A percentile compares a stretch with the other conserved stretches of the same genome.
Conservation (phyloP, 2,329 filamentous ascomycete species). For the Colletotrichum euphorbiae region DNA sequence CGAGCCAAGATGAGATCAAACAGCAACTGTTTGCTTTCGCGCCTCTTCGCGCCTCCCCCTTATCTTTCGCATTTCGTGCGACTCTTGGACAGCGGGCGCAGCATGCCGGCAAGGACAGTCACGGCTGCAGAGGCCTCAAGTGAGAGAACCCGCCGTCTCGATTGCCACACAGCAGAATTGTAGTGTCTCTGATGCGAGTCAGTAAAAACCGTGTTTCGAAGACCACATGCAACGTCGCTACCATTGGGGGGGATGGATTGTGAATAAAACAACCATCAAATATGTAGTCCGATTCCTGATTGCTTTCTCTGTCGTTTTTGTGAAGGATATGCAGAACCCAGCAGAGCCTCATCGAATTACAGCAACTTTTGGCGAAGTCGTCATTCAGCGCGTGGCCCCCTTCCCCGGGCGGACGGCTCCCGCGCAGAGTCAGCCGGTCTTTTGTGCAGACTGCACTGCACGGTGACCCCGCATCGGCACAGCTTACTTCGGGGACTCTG, state of each 20-base stretch:
- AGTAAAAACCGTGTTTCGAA: not conserved
- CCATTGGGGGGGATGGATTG: too few species aligned
- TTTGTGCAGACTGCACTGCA: not conserved
- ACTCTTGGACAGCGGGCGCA: slow-evolving; percentile 21
- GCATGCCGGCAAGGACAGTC: slow-evolving; percentile 9
- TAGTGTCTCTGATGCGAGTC: not conserved
- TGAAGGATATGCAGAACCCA: slow-evolving; percentile 11
- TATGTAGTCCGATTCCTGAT: too few species aligned
- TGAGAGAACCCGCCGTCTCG: not conserved
- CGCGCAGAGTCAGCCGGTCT: not conserved
- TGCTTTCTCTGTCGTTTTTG: too few species aligned
- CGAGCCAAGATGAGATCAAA: slow-evolving; percentile 35
- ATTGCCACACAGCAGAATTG: not conserved
- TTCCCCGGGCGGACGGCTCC: not conserved
- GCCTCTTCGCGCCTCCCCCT: slow-evolving; percentile 1
- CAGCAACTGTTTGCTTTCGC: slow-evolving; percentile 28
- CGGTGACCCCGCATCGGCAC: not conserved
- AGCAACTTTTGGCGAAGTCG: slow-evolving; percentile 24
- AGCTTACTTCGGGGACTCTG: not conserved
- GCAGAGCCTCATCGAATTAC: slow-evolving; percentile 20
- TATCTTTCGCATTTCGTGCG: slow-evolving; percentile 3
- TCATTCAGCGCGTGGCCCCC: not conserved
- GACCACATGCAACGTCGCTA: not conserved
- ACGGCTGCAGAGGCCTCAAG: not conserved
- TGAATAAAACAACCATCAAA: too few species aligned